Evolutionary conservation across 1,284 basidiomycete genomes (phyloP).

Genomic region (Melampsora larici-populina): DNA sequence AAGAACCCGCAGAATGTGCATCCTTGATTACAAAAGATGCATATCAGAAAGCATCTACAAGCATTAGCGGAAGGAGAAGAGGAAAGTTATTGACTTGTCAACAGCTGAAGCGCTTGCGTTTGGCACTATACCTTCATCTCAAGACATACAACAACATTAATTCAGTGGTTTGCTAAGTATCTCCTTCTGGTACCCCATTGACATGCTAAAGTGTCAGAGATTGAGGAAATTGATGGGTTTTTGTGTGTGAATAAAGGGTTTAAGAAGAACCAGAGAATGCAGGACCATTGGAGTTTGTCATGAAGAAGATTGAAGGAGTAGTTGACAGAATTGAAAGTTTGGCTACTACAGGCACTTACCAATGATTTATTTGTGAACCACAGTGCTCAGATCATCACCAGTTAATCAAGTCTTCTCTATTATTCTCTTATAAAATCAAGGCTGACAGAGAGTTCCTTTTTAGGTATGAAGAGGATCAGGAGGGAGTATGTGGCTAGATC

Average conservation of each 20-base stretch:
- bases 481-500: slow-evolving; percentile 22
- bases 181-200: neutral
- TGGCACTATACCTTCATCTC: slow-evolving; percentile 64
- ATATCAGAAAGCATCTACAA: slow-evolving; percentile 72
- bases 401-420: neutral
- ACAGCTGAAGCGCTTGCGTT: slow-evolving; percentile 85
- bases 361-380: neutral
- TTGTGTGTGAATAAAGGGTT: neutral
- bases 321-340: neutral
- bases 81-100: slow-evolving; percentile 71
- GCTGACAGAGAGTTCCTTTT: neutral
- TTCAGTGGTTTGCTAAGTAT: slow-evolving; percentile 12
- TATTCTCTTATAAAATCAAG: neutral
- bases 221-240: neutral
- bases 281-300: slow-evolving; percentile 23
- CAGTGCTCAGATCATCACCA: neutral
- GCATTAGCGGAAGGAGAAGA: slow-evolving; percentile 58
- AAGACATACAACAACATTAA: slow-evolving; percentile 54
- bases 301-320: slow-evolving; percentile 14
- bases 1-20: slow-evolving; percentile 65
- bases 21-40: slow-evolving; percentile 66
- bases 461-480: neutral
- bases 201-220: neutral
- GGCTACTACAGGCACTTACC: neutral
- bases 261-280: slow-evolving; percentile 37